A percentile compares a stretch with the other conserved stretches of the same genome.
Evolutionary conservation across 2,329 filamentous ascomycete species (phyloP).

Genomic region (Paraphaeosphaeria minitans): DNA sequence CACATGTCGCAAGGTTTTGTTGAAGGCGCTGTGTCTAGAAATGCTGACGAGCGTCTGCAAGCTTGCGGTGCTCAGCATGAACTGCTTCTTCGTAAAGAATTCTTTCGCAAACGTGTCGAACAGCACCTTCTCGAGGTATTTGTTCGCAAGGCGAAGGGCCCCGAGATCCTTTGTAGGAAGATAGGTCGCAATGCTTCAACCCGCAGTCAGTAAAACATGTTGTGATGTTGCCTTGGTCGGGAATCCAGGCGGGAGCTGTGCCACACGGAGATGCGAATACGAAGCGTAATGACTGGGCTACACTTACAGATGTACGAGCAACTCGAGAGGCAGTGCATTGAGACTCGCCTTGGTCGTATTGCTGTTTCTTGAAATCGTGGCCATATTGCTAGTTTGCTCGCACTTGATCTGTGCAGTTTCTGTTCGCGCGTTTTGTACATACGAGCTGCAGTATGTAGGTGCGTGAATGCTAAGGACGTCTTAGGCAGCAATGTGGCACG

Average conservation of each 20-base stretch:
- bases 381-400: conserved; percentile 21
- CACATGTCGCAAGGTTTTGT: conserved; percentile 53
- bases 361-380: neutral
- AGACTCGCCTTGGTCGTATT: conserved; percentile 31
- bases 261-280: neutral
- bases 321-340: conserved; percentile 59
- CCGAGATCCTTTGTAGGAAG: conserved; percentile 63
- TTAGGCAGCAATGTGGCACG: neutral
- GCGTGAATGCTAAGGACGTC: neutral
- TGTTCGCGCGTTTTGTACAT: neutral
- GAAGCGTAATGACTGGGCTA: neutral
- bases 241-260: neutral
- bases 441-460: neutral
- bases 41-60: conserved; percentile 57
- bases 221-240: neutral
- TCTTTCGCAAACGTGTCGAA: conserved; percentile 63
- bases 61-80: conserved; percentile 57
- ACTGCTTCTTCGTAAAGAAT: conserved; percentile 70
- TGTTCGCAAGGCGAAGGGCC: conserved; percentile 61
- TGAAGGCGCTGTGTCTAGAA: conserved; percentile 46
- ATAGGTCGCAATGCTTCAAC: conserved; percentile 50
- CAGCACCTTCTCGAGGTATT: conserved; percentile 58
- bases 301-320: conserved; percentile 52
- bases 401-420: neutral
- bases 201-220: neutral